Base-by-base conservation (phyloP, 2,329 filamentous ascomycete species). In the Pseudocercospora macadamiae region DNA sequence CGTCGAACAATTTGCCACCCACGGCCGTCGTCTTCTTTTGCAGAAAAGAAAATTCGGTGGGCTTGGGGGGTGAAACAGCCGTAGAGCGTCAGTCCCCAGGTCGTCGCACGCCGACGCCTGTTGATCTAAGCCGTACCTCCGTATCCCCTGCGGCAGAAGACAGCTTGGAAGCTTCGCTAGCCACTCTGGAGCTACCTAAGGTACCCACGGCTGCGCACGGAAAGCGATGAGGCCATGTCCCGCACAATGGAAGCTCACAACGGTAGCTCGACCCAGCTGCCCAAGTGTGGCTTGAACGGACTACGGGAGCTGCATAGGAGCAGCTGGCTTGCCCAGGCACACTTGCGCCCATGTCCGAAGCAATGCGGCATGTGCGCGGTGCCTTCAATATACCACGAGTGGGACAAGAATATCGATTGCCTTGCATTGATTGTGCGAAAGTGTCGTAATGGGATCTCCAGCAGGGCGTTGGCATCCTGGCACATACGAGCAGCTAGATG, bases 101-200 rank as follows among this genome's bases (percentile, higher is more conserved):
- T 52, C 26, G 26, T 48, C 36, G 51, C 21, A 60, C 37, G 49
- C 54, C 37, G 48, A 28, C 51, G 49, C 48, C 52, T 57, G 54
- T 30, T 51, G 44, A 21, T 30, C 5, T 55, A 25, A 53, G 14
- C 49, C 51, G 4, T n/a, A 28, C 14, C 19, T 53, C 61, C 58
- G 42, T 53, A 49, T n/a, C 58, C 58, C 58, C 61, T 64, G 62
- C 59, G 54, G 26, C 37, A 30, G 44, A 25, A 36, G 42, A 30
- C n/a, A 54, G 49, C 48, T 45, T 61, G 59, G 59, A 58, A 62
- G 54, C 53, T 64, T 60, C 59, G 34, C 51, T 53, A 58, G 52
- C 55, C 30, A 57, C 51, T 28, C 23, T 21, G 10, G 47, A 58
- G 59, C 54, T 44, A 39, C 28, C 52, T 51, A 47, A 58, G 59